A percentile compares a stretch with the other conserved stretches of the same genome.
These are phyloP conservation scores for Nelumbo lutea DNA, from an alignment of 164 flowering plant species.

Conservation along the genomic window DNA sequence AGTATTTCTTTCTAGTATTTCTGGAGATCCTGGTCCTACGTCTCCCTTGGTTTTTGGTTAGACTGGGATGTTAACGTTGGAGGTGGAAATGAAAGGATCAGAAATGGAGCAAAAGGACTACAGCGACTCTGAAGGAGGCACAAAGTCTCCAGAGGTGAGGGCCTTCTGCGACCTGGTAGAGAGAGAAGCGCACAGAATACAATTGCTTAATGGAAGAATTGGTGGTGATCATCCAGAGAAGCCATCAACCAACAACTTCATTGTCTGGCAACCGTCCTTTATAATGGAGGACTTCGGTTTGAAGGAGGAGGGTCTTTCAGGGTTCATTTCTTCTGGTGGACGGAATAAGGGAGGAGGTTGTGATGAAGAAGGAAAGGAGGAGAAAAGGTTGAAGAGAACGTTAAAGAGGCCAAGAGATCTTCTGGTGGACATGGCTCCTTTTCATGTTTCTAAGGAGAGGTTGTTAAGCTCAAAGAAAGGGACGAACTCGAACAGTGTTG, in stretches of 20 bases:
- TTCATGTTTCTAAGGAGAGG: not conserved
- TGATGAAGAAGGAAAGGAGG: not conserved
- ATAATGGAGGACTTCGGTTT: not conserved
- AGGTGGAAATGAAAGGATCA: not conserved
- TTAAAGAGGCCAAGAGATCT: not conserved
- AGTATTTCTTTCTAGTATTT: too few relatives aligned
- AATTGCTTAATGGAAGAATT: not conserved
- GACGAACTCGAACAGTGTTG: not conserved
- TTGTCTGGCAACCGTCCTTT: slow-evolving; percentile 3
- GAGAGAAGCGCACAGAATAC: not conserved
- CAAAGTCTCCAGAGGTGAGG: not conserved
- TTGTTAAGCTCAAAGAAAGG: not conserved
- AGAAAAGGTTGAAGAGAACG: not conserved
- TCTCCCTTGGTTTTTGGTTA: too few relatives aligned
- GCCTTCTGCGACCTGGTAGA: slow-evolving; percentile 1
- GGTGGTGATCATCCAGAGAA: not conserved
- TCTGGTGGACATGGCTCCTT: not conserved
- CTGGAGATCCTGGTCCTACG: too few relatives aligned
- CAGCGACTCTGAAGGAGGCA: not conserved
- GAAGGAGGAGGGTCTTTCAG: not conserved
- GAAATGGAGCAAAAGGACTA: not conserved
- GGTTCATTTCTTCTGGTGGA: not conserved
- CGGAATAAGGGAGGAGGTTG: too few relatives aligned
- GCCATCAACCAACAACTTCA: not conserved
- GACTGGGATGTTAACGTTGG: not conserved